Percentiles rank a stretch among this genome's conserved stretches.
phyloP scores from a whole-genome alignment of 768 basidiomycete species.

The Lentinula boryana region DNA sequence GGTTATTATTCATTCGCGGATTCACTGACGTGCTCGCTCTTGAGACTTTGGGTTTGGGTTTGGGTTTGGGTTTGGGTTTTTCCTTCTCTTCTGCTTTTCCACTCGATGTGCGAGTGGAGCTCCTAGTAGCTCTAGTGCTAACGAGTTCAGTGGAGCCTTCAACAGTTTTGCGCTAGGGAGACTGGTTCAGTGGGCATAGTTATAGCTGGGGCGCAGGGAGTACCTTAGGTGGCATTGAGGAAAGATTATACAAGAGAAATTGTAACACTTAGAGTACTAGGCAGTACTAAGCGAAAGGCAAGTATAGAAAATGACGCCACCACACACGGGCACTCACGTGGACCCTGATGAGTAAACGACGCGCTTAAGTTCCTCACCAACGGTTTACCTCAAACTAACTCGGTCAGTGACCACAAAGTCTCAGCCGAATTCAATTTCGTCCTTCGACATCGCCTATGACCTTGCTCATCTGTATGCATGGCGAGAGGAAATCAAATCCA shows the following conservation, averaged over 20 bases:
- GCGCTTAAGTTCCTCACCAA: neutral
- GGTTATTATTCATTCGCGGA: neutral
- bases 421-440: neutral
- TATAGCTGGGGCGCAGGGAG: neutral
- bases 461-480: neutral
- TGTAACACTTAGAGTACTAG: no score
- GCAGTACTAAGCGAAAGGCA: neutral
- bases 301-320: neutral
- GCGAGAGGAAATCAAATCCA: neutral
- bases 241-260: no score
- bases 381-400: no score
- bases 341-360: neutral
- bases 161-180: neutral
- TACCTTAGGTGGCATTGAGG: constrained; percentile 5
- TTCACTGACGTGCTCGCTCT: neutral
- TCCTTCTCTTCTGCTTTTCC: neutral
- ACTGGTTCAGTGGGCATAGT: neutral
- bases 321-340: neutral
- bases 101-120: neutral
- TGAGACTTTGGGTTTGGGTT: neutral
- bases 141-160: neutral
- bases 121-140: neutral
- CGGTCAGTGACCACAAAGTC: no score
- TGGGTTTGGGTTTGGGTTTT: neutral
- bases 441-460: neutral